phyloP scores from a whole-genome alignment of 2,329 filamentous ascomycete species.

The Fusarium odoratissimum region DNA sequence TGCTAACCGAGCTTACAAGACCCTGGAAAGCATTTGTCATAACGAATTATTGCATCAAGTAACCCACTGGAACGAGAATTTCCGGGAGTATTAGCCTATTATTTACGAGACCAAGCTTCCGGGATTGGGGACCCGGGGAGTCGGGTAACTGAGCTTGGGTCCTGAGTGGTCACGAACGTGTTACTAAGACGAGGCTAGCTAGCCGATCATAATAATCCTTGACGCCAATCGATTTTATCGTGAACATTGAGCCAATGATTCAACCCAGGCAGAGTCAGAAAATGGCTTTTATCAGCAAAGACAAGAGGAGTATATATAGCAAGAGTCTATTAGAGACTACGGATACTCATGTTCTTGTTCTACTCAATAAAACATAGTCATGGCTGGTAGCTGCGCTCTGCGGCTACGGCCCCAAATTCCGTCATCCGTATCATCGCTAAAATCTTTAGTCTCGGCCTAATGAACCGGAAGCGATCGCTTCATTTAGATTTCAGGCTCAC shows the following conservation, averaged over 20 bases:
- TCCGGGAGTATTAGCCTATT: background rate
- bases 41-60: background rate
- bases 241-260: background rate
- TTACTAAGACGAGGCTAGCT: background rate
- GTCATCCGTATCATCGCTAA: background rate
- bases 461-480: background rate
- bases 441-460: conserved; percentile 10
- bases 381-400: background rate
- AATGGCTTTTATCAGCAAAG: fast-evolving
- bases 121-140: background rate
- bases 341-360: fast-evolving
- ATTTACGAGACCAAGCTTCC: background rate
- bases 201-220: background rate
- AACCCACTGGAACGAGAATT: background rate
- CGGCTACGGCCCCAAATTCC: fast-evolving
- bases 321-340: fast-evolving
- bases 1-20: background rate
- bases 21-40: background rate
- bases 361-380: fast-evolving
- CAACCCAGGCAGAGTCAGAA: background rate
- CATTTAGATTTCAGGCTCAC: conserved; percentile 20
- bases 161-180: background rate
- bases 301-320: fast-evolving
- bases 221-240: background rate
- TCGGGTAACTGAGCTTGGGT: background rate